Base-by-base conservation (phyloP, 257 asterid species). In the Avicennia marina region DNA sequence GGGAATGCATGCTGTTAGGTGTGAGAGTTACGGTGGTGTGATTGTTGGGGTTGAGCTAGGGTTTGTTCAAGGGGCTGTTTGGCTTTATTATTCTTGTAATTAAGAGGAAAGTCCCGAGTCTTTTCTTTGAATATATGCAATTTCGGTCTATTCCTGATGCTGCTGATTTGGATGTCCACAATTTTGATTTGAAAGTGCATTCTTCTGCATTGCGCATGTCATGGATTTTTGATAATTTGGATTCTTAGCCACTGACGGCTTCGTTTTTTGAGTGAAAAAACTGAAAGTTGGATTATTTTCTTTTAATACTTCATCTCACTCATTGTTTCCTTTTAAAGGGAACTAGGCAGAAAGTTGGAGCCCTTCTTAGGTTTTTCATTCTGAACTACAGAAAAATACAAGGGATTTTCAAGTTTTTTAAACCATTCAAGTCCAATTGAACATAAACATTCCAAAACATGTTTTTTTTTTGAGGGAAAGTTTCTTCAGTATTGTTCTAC, bases 1-100 rank as follows among this genome's bases (percentile, higher is more conserved):
- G 49, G 39, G 60, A 64, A 60, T 72, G 78, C 70, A 72, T 78
- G 81, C 63, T 55, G 56, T n/a, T 62, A 38, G 49, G 63, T 69
- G 32, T 45, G 67, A 42, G 26, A 58, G 41, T 63, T 62, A 34
- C 40, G 72, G 32, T 20, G 36, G 16, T 45, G 56, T 48, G 65
- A 9, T 63, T 33, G 27, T 49, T 68, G 59, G 68, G 65, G 58
- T 39, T 64, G 65, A 66, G 67, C 69, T 75, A 75, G 80, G 81
- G 78, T 67, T 75, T 71, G 19, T 46, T 60, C 13, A 1, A 26
- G 62, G 54, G 32, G 60, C n/a, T 32, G 17, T 16, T 41, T 29
- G 58, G 48, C 48, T 56, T 31, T 53, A 62, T 61, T 44, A 13
- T 54, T 33, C 45, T 21, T 40, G 43, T 29, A 12, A n/a, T 43